Evolutionary conservation across 164 flowering plant species (phyloP), one percentile per base, ranked within the genome.

Genomic region (Santalum album): DNA sequence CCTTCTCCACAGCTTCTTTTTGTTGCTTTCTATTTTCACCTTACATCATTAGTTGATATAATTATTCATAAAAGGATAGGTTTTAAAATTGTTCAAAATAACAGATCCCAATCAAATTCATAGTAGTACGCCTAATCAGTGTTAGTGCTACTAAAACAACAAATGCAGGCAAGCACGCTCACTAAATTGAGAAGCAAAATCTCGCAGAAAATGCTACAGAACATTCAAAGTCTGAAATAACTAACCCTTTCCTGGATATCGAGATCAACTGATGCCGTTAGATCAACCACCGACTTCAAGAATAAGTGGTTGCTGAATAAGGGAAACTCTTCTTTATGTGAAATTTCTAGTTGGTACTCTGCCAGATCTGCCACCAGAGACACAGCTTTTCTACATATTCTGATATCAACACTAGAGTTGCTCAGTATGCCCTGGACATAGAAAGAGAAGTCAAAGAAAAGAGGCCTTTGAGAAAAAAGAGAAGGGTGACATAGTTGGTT

Each of bases 201-300:
- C 20, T 2, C 16, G 16, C 45, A 29, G 17, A 42, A 14, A 40
- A 22, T 2, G 1, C 36, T 45, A 32, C n/a, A 39, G 1, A 3
- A 1, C n/a, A n/a, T n/a, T n/a, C n/a, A n/a, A 29, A 55, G 40
- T 24, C 32, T 26, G 0, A 22, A 7, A 36, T 7, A 36, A 36
- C 16, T 2, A 42, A 87, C 99, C 96, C 89, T 92, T 62, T 89
- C 99, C 75, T 81, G 91, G 50, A 92, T 95, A 78, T 92, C 97
- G 61, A 89, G 75, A 65, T 92, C 96, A 29, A 56, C 12, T 11
- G 82, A 70, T 47, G 72, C 65, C 4, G 65, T 62, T 34, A 80
- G 74, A 76, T 83, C 81, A 61, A 92, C 95, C 54, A 92, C 80
- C 15, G 95, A 74, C 72, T 83, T 89, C 71, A 87, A 66, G 60